phyloP scores from a whole-genome alignment of 441 rosid genomes.

The Bruguiera hainesii region DNA sequence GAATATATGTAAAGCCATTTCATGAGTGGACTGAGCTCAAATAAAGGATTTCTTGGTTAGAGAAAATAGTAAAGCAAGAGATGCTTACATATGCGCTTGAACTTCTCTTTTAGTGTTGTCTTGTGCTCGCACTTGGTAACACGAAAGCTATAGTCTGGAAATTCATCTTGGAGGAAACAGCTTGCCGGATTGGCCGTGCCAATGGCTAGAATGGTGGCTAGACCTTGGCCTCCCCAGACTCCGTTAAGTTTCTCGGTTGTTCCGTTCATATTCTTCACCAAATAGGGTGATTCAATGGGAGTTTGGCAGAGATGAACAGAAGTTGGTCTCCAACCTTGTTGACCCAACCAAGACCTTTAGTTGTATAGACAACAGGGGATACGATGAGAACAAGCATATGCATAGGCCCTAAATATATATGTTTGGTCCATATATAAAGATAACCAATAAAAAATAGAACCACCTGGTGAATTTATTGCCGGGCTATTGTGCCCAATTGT shows the following conservation, averaged over 20 bases:
- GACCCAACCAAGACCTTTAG: background rate
- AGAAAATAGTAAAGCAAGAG: no score
- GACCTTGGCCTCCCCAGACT: background rate
- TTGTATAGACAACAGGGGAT: background rate
- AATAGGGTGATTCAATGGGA: background rate
- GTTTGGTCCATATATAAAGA: no score
- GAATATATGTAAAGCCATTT: background rate
- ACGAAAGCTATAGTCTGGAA: slow-evolving; percentile 9
- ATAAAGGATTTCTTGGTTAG: background rate
- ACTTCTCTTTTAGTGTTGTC: slow-evolving; percentile 10
- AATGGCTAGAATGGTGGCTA: slow-evolving; percentile 16
- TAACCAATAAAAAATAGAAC: no score
- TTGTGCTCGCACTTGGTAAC: slow-evolving; percentile 10
- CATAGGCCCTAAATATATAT: no score
- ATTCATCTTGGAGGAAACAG: slow-evolving; percentile 11
- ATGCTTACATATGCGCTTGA: slow-evolving; percentile 14
- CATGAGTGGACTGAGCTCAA: background rate
- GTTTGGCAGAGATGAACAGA: background rate
- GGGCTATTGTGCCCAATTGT: no score
- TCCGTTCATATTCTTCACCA: background rate
- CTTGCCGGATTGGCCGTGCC: slow-evolving; percentile 13
- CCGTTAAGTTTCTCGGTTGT: background rate
- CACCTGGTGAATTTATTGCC: no score
- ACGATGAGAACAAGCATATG: background rate
- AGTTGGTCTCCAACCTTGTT: background rate